phyloP scores from a whole-genome alignment of 129 eudicot genomes.

The Mikania micrantha region DNA sequence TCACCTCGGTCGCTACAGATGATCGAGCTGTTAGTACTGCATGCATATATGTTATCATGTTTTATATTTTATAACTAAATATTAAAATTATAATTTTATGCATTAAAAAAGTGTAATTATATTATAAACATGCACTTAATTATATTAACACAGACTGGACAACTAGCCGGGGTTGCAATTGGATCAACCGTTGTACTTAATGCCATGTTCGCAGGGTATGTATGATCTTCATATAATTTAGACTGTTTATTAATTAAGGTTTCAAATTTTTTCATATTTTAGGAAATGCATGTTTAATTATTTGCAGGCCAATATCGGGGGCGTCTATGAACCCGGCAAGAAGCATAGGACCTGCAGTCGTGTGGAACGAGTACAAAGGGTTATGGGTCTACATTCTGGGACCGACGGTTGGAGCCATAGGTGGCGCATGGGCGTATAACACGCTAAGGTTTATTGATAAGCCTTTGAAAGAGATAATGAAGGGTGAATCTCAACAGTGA shows the following conservation, averaged over 20 bases:
- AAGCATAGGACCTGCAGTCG: slow-evolving; percentile 79
- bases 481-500: slow-evolving; percentile 30
- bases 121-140: not conserved
- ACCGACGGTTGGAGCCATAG: slow-evolving; percentile 61
- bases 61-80: no score
- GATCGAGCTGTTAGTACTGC: slow-evolving; percentile 64
- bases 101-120: not conserved
- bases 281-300: not conserved
- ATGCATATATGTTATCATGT: no score
- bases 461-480: slow-evolving; percentile 64
- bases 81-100: not conserved
- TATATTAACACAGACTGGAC: slow-evolving; percentile 83
- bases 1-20: slow-evolving; percentile 69
- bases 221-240: no score
- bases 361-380: slow-evolving; percentile 47
- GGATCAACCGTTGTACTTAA: slow-evolving; percentile 72
- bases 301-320: slow-evolving; percentile 76
- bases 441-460: slow-evolving; percentile 56
- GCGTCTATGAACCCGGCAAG: slow-evolving; percentile 98
- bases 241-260: no score
- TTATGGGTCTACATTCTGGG: slow-evolving; percentile 72
- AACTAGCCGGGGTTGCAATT: slow-evolving; percentile 82
- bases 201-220: slow-evolving; percentile 82
- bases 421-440: slow-evolving; percentile 88
- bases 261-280: no score